phyloP scores from a whole-genome alignment of 257 asterid genomes.

The Catharanthus roseus region DNA sequence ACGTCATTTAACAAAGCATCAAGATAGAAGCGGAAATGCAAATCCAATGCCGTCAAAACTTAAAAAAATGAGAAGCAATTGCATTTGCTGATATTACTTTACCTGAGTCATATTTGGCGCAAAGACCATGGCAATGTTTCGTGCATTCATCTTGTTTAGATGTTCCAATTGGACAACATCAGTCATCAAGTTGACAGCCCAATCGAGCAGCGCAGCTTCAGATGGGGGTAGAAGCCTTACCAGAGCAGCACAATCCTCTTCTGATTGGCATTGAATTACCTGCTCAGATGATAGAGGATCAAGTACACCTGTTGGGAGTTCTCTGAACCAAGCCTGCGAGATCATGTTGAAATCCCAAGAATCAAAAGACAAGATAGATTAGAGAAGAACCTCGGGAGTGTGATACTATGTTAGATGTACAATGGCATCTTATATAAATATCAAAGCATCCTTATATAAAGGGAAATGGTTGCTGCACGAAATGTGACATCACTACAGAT shows the following conservation, averaged over 20 bases:
- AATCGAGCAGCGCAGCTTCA: constrained; percentile 77
- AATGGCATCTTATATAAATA: neutral
- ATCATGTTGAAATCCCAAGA: constrained; percentile 9
- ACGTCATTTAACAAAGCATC: neutral
- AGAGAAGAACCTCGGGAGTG: neutral
- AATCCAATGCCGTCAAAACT: neutral
- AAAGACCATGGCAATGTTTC: constrained; percentile 94
- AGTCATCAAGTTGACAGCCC: constrained; percentile 94
- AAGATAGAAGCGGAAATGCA: neutral
- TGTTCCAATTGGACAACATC: constrained; percentile 86
- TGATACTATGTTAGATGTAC: neutral
- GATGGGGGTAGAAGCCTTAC: constrained; percentile 80
- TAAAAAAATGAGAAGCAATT: neutral
- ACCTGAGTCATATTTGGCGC: constrained; percentile 99
- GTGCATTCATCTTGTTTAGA: constrained; percentile 86
- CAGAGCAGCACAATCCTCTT: constrained; percentile 71
- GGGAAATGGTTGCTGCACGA: neutral
- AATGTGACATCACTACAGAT: neutral
- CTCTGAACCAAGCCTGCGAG: constrained; percentile 95
- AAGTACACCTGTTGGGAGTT: constrained; percentile 87
- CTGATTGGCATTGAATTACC: constrained; percentile 87
- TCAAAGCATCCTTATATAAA: neutral
- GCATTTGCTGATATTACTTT: constrained; percentile 4
- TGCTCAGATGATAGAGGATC: constrained; percentile 86
- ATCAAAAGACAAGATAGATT: neutral